Conservation (phyloP, 1,139 yeast species). For the Geotrichum fermentans region DNA sequence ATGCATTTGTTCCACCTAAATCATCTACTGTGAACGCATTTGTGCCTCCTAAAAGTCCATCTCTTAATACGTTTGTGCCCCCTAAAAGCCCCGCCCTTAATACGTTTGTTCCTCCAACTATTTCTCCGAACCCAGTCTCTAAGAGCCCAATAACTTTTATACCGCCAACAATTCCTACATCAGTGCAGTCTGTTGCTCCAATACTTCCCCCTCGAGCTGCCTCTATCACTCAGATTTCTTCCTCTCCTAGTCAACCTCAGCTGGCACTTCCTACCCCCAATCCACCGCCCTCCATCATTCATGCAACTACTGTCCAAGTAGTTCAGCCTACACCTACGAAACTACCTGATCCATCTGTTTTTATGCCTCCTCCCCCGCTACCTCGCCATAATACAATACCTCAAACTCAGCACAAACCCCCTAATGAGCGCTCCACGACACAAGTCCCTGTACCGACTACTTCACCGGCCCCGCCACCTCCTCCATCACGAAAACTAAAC, state of each 20-base stretch:
- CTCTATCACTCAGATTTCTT: too few species aligned
- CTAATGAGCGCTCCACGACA: too few species aligned
- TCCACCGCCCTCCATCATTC: not conserved
- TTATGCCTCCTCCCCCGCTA: slow-evolving; percentile 19
- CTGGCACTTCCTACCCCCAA: too few species aligned
- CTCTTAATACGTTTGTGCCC: too few species aligned
- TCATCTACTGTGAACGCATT: slow-evolving; percentile 3
- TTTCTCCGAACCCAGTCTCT: too few species aligned
- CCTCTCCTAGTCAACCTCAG: too few species aligned
- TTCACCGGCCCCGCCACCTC: slow-evolving; percentile 22
- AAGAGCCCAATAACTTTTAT: not conserved
- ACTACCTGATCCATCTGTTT: slow-evolving; percentile 15
- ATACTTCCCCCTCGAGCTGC: slow-evolving; percentile 12
- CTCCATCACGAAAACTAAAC: slow-evolving; percentile 23
- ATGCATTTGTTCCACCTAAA: not conserved
- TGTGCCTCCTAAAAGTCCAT: too few species aligned
- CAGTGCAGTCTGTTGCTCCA: slow-evolving; percentile 11
- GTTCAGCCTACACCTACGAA: slow-evolving; percentile 10
- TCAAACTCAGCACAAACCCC: too few species aligned
- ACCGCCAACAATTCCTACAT: slow-evolving; percentile 10
- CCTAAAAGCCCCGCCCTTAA: too few species aligned
- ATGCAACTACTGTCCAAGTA: slow-evolving; percentile 2
- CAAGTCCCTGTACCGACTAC: slow-evolving; percentile 6
- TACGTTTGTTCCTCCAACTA: slow-evolving; percentile 2
- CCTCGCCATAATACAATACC: slow-evolving; percentile 10